phyloP scores from a whole-genome alignment of 23 red algal genomes.

The Porphyridium purpureum region DNA sequence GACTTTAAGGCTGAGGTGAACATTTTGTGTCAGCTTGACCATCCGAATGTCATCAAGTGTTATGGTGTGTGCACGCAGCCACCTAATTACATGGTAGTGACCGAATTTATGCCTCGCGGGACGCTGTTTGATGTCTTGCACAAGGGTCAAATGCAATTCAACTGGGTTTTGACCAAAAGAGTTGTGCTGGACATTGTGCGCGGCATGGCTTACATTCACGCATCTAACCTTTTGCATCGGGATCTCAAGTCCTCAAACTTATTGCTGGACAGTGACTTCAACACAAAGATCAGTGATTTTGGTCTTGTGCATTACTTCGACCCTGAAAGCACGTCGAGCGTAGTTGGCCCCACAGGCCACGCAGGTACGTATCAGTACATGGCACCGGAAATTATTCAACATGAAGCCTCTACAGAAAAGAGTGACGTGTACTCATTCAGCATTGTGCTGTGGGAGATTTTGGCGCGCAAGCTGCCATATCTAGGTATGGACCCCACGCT shows the following conservation, averaged over 20 bases:
- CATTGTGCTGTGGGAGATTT: conserved; percentile 39
- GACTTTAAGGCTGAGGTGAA: conserved; percentile 78
- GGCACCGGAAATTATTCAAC: conserved; percentile 26
- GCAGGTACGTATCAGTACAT: conserved; percentile 39
- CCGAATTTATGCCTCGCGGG: conserved; percentile 82
- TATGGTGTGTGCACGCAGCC: conserved; percentile 17
- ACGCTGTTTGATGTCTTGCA: conserved; percentile 85
- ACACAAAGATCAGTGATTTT: conserved; percentile 81
- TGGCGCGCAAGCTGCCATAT: conserved; percentile 18
- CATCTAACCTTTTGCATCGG: conserved; percentile 45
- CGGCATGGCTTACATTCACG: conserved; percentile 80
- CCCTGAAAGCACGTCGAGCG: conserved; percentile 2
- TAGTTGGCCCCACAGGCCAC: conserved; percentile 7
- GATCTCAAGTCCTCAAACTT: conserved; percentile 92
- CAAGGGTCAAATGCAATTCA: conserved; percentile 42
- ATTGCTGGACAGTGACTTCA: conserved; percentile 71
- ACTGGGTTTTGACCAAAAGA: conserved; percentile 38
- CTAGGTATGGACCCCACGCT: conserved; percentile 23
- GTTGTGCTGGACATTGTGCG: conserved; percentile 45
- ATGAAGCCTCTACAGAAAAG: conserved; percentile 1
- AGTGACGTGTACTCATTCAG: conserved; percentile 42
- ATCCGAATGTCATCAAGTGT: conserved; percentile 43
- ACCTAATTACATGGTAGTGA: conserved; percentile 54
- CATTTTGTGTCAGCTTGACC: conserved; percentile 32
- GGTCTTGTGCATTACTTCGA: conserved; percentile 7